Percentiles rank a stretch among this genome's conserved stretches.
These are phyloP conservation scores for Aspergillus pseudoglaucus DNA, from an alignment of 2,329 filamentous ascomycete species.

Conservation along the genomic window DNA sequence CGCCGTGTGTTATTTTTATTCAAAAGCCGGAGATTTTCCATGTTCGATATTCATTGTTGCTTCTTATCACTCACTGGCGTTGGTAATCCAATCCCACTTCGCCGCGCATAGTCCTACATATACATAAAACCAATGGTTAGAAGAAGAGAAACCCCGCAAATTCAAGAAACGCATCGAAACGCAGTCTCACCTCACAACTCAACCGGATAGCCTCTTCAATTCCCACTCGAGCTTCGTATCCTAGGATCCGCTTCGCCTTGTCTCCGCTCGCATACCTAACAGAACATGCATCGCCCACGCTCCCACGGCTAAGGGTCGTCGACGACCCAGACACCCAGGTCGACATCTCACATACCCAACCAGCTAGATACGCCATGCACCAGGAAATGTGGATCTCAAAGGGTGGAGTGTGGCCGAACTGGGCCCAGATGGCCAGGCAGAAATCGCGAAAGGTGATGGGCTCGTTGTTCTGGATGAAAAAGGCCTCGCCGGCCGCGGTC, in stretches of 20 bases:
- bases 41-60: conserved; percentile 2
- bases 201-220: conserved; percentile 47
- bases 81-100: conserved; percentile 20
- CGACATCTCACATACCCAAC: conserved; percentile 40
- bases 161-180: not conserved
- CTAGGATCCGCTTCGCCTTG: conserved; percentile 47
- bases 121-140: conserved; percentile 3
- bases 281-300: conserved; percentile 49
- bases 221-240: conserved; percentile 46
- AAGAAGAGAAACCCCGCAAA: not conserved
- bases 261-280: conserved; percentile 48
- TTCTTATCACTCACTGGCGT: conserved; percentile 2
- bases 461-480: conserved; percentile 44
- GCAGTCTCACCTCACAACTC: conserved; percentile 40
- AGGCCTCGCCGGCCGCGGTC: conserved; percentile 39
- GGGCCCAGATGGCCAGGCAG: conserved; percentile 38
- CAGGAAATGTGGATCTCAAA: conserved; percentile 46
- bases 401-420: conserved; percentile 45
- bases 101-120: conserved; percentile 26
- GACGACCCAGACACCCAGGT: conserved; percentile 43
- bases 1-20: not conserved
- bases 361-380: conserved; percentile 43
- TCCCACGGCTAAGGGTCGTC: conserved; percentile 46
- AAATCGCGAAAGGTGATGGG: conserved; percentile 41
- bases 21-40: conserved; percentile 1